Conservation (phyloP, 306 rosid genomes). For the Pyrus bretschneideri region DNA sequence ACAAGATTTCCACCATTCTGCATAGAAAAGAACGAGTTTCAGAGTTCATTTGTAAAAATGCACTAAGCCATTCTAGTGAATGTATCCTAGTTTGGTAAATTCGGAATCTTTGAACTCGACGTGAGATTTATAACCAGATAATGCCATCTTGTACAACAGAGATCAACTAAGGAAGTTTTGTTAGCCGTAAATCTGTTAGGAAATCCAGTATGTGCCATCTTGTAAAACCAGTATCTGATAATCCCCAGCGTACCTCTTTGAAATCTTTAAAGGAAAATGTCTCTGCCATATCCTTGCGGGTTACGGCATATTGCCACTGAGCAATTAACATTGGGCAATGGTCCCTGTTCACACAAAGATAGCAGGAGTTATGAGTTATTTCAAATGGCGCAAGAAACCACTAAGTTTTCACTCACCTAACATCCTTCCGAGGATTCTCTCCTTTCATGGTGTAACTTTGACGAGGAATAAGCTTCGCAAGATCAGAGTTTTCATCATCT, state of each 20-base stretch:
- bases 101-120: neutral
- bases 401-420: conserved; percentile 47
- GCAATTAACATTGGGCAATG: conserved; percentile 77
- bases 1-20: conserved; percentile 77
- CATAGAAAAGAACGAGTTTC: conserved; percentile 7
- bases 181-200: neutral
- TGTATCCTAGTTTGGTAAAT: neutral
- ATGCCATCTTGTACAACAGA: neutral
- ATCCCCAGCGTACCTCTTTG: conserved; percentile 51
- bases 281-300: conserved; percentile 71
- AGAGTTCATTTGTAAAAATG: neutral
- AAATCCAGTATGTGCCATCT: neutral
- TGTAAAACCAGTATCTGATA: neutral
- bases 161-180: neutral
- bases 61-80: neutral
- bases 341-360: conserved; percentile 47
- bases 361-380: conserved; percentile 2
- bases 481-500: conserved; percentile 34
- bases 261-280: conserved; percentile 67
- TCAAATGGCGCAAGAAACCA: conserved; percentile 14
- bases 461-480: conserved; percentile 54
- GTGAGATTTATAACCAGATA: neutral
- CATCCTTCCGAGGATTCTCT: conserved; percentile 54
- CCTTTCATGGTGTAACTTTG: conserved; percentile 89
- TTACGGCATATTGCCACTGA: conserved; percentile 84